Evolutionary conservation across 768 basidiomycete species (phyloP), one percentile per base, ranked within the genome.

Genomic region (Kondoa subrosea): DNA sequence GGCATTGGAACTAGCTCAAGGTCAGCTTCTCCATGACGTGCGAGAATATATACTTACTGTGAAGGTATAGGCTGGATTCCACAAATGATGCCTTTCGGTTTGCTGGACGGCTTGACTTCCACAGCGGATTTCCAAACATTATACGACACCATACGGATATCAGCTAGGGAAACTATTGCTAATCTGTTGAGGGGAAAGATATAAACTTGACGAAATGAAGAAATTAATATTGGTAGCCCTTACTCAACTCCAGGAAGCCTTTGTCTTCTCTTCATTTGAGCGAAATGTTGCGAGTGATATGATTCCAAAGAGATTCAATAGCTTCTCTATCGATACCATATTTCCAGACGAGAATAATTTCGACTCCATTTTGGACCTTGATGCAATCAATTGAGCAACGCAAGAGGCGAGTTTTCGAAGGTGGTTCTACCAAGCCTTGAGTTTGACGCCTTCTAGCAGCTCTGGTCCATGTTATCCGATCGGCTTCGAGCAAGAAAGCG

Each of bases 1-100:
- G 76, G 95, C 95, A 4, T 78, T 99, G 71, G 95, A 99, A 77
- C 91, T 93, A 73, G 93, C 92, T 56, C 78, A 87, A 77, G 93
- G 93, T 91, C 72, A 50, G 82, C n/a, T n/a, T n/a, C n/a, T 79
- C 56, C 29, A 33, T 58, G 31, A 3, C 26, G 32, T 60, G 14
- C 32, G 25, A 56, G 59, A 30, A 29, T 33, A 56, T 65, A 14
- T 16, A 67, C 33, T 29, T 26, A 50, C 26, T 4, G 17, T 12
- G 33, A 58, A 62, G 26, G 33, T 61, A 56, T 57, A 95, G 92
- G 93, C 27, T 97, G 93, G 91, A 96, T 99, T 72, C 93, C 95
- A 0, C 79, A 86, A 58, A 96, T 96, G 93, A 76, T 96, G 69
- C 91, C 91, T 0, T 96, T 99, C 73, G 95, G 95, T 0, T 82